A percentile compares a stretch with the other conserved stretches of the same genome.
Conservation (phyloP, 2,329 filamentous ascomycete genomes). For the Aspergillus sp. region DNA sequence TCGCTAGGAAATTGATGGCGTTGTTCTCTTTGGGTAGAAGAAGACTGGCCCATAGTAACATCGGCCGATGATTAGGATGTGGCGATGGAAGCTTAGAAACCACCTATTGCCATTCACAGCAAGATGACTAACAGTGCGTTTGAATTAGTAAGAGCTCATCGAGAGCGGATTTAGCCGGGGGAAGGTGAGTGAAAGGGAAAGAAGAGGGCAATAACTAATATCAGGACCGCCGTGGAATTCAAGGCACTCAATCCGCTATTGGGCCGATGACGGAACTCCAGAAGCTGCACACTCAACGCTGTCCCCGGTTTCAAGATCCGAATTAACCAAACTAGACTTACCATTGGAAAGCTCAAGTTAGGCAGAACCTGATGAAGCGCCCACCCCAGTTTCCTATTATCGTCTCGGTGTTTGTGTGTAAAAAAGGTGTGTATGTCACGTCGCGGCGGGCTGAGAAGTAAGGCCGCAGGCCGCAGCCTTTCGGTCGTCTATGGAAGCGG, state of each 20-base stretch:
- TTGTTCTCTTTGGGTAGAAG: slow-evolving; percentile 40
- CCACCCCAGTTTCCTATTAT: neutral
- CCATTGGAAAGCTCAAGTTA: slow-evolving; percentile 16
- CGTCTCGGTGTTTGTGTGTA: neutral
- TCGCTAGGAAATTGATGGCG: slow-evolving; percentile 27
- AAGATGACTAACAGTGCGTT: slow-evolving; percentile 22
- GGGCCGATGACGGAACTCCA: slow-evolving; percentile 7
- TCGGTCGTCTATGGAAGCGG: neutral
- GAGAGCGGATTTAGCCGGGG: neutral
- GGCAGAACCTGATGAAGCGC: neutral
- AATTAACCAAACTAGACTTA: slow-evolving; percentile 8
- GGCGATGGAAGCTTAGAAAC: slow-evolving; percentile 24
- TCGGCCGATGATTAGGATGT: slow-evolving; percentile 16
- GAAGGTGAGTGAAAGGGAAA: neutral
- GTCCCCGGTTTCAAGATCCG: neutral
- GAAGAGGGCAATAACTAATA: neutral
- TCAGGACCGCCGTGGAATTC: neutral
- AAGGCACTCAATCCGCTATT: neutral
- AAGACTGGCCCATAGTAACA: slow-evolving; percentile 46
- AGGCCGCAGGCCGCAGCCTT: slow-evolving; percentile 7
- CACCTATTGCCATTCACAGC: slow-evolving; percentile 31
- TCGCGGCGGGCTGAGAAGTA: neutral
- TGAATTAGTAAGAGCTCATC: slow-evolving; percentile 21
- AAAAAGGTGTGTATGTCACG: neutral
- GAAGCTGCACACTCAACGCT: slow-evolving; percentile 7